Evolutionary conservation across 73 alveolate genomes (phyloP).

Genomic region (Paramecium sonneborni): DNA sequence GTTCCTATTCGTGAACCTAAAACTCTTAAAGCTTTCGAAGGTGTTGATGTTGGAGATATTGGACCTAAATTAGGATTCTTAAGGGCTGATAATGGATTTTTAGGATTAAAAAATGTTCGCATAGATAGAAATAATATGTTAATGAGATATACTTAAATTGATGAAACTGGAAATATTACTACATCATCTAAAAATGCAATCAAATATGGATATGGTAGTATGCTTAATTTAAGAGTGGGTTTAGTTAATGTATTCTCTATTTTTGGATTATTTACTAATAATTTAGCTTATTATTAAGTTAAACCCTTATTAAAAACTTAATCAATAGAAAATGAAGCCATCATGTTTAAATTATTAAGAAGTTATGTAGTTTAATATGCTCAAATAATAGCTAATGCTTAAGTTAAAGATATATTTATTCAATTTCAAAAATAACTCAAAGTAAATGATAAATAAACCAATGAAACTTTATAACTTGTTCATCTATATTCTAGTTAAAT

Average conservation of each 20-base stretch:
- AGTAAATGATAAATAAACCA: neutral
- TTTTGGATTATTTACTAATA: neutral
- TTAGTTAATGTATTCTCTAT: slow-evolving; percentile 28
- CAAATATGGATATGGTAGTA: slow-evolving; percentile 66
- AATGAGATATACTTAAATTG: slow-evolving; percentile 71
- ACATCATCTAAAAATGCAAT: slow-evolving; percentile 64
- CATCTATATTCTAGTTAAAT: slow-evolving; percentile 58
- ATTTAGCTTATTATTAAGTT: slow-evolving; percentile 38
- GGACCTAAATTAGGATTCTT: slow-evolving; percentile 70
- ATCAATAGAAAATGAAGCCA: slow-evolving; percentile 43
- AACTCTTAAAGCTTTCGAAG: slow-evolving; percentile 53
- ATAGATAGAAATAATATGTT: slow-evolving; percentile 70
- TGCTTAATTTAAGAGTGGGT: slow-evolving; percentile 59
- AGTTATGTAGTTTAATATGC: slow-evolving; percentile 17
- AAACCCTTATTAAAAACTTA: neutral
- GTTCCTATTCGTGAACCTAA: slow-evolving; percentile 73
- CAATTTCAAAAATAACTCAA: neutral
- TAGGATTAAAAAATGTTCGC: slow-evolving; percentile 60
- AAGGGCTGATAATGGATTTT: slow-evolving; percentile 71
- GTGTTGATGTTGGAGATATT: slow-evolving; percentile 73
- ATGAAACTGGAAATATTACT: slow-evolving; percentile 72
- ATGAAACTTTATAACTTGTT: slow-evolving; percentile 31
- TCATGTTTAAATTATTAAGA: slow-evolving; percentile 3
- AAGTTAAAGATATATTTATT: neutral
- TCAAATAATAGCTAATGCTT: neutral